Evolutionary conservation across 176 grass and related monocot genomes (phyloP).

Genomic region (Hyparrhenia diplandra): DNA sequence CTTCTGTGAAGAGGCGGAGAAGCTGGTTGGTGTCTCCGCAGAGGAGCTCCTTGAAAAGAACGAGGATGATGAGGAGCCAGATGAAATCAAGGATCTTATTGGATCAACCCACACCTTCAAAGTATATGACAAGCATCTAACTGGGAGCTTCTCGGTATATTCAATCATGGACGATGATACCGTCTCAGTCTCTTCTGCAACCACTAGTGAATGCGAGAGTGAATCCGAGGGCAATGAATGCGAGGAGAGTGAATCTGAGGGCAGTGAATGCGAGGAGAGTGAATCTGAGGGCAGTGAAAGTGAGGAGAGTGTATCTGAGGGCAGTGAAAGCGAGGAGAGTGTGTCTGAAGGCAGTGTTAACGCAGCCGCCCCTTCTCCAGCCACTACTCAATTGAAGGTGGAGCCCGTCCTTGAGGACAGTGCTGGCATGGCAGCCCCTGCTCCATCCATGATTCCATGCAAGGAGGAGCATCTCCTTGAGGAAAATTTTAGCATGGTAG

Average conservation of each 20-base stretch:
- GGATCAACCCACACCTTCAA: neutral
- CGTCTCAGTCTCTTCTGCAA: neutral
- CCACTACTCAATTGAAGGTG: neutral
- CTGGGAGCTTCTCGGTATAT: neutral
- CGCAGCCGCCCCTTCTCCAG: neutral
- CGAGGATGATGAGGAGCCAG: no score
- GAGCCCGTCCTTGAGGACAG: neutral
- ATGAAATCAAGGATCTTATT: constrained; percentile 7
- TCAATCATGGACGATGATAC: neutral
- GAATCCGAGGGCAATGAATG: no score
- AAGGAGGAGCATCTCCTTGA: neutral
- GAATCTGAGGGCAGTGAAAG: no score
- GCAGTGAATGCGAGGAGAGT: no score
- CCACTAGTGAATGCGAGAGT: neutral
- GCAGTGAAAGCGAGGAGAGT: no score
- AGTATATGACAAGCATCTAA: neutral
- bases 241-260: no score
- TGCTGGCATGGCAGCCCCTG: neutral
- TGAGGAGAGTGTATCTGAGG: no score
- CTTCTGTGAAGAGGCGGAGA: no score
- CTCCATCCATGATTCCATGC: neutral
- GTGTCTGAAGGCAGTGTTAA: neutral
- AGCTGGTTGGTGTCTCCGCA: no score
- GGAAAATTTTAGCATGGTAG: no score
- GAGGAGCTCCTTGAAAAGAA: no score